These are phyloP conservation scores for Solanum piurae DNA, from an alignment of 257 asterid species.

Conservation along the genomic window DNA sequence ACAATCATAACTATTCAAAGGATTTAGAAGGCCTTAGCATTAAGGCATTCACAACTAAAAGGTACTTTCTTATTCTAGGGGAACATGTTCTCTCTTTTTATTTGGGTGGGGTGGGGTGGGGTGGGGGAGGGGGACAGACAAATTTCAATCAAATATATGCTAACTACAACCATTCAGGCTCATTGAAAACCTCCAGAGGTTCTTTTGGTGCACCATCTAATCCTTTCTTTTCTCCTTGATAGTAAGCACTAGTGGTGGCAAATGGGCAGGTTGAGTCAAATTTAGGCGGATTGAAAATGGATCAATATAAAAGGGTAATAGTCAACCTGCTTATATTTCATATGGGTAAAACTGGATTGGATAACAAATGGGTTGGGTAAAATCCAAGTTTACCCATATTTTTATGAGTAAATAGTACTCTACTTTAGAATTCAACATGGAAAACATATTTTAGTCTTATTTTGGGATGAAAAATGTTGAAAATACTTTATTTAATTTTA, in stretches of 20 bases:
- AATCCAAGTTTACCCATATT: too few relatives aligned
- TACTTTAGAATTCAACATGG: too few relatives aligned
- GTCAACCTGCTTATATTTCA: too few relatives aligned
- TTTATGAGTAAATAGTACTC: too few relatives aligned
- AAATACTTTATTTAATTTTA: too few relatives aligned
- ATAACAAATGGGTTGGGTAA: too few relatives aligned
- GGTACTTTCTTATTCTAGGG: background rate
- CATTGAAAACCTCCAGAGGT: background rate
- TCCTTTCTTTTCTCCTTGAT: background rate
- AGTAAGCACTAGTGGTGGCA: background rate
- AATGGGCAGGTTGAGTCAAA: too few relatives aligned
- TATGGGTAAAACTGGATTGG: too few relatives aligned
- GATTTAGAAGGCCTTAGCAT: background rate
- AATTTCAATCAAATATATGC: background rate
- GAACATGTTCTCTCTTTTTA: background rate
- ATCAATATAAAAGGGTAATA: too few relatives aligned
- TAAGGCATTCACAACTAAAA: background rate
- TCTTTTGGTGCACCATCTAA: background rate
- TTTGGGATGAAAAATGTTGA: too few relatives aligned
- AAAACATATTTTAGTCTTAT: too few relatives aligned
- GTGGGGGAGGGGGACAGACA: background rate
- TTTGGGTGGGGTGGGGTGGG: background rate
- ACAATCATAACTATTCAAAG: background rate
- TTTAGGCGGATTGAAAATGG: too few relatives aligned
- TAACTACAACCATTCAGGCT: background rate